A percentile compares a stretch with the other conserved stretches of the same genome.
Conservation (phyloP, 2,329 filamentous ascomycete genomes). For the Trichophaea hybrida region DNA sequence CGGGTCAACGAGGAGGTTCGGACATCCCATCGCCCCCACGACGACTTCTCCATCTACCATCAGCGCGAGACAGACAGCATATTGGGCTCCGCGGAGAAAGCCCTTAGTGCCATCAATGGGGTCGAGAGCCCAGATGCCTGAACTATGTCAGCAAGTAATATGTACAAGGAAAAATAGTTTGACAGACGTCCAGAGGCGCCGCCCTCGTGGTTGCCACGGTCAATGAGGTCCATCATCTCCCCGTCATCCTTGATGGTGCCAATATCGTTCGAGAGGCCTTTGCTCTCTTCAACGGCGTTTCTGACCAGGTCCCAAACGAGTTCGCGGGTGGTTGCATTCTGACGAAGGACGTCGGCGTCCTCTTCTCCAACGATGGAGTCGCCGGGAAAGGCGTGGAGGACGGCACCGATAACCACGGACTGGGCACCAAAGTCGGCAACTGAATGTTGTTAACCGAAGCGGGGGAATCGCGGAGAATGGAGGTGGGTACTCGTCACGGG, state of each 20-base stretch:
- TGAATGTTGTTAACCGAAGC: slow-evolving; percentile 1
- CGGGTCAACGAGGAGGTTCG: slow-evolving; percentile 78
- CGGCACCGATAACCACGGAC: slow-evolving; percentile 82
- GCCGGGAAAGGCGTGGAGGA: slow-evolving; percentile 74
- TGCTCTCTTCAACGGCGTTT: slow-evolving; percentile 52
- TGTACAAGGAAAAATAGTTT: background rate
- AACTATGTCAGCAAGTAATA: background rate
- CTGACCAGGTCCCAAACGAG: slow-evolving; percentile 77
- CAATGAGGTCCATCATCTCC: slow-evolving; percentile 52
- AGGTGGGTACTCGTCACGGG: slow-evolving; percentile 57
- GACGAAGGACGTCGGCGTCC: slow-evolving; percentile 66
- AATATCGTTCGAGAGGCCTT: slow-evolving; percentile 48
- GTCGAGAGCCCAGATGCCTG: slow-evolving; percentile 77
- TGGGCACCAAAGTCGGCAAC: slow-evolving; percentile 94
- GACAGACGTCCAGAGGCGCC: slow-evolving; percentile 49
- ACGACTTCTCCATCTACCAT: slow-evolving; percentile 89
- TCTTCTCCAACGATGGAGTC: slow-evolving; percentile 94
- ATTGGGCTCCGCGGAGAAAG: slow-evolving; percentile 89
- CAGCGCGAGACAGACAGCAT: slow-evolving; percentile 83
- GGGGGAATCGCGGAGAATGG: no score
- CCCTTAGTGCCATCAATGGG: slow-evolving; percentile 97
- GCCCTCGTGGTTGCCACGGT: slow-evolving; percentile 54
- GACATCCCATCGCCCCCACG: slow-evolving; percentile 87
- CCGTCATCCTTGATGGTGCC: slow-evolving; percentile 53
- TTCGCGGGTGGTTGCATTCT: slow-evolving; percentile 52